phyloP scores from a whole-genome alignment of 2,329 filamentous ascomycete genomes.

The Lojkania enalia region DNA sequence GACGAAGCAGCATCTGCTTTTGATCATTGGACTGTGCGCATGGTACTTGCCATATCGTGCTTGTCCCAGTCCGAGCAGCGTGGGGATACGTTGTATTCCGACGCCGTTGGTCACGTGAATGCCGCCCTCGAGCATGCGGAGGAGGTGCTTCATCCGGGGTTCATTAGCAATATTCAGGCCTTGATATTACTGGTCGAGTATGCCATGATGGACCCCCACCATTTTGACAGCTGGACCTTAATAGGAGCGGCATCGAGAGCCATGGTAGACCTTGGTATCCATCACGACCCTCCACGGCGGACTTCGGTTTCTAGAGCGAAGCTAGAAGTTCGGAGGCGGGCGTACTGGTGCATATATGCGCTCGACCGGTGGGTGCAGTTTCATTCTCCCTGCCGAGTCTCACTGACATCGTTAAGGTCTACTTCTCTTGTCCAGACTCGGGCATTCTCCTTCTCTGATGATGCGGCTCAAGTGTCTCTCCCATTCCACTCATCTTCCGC shows the following conservation, averaged over 20 bases:
- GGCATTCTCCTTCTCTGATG: slow-evolving; percentile 92
- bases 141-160: slow-evolving; percentile 81
- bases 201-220: slow-evolving; percentile 83
- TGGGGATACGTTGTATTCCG: slow-evolving; percentile 65
- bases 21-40: slow-evolving; percentile 84
- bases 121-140: slow-evolving; percentile 78
- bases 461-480: slow-evolving; percentile 79
- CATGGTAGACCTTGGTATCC: slow-evolving; percentile 85
- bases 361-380: slow-evolving; percentile 69
- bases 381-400: slow-evolving; percentile 7
- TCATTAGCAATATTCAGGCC: slow-evolving; percentile 83
- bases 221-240: slow-evolving; percentile 93
- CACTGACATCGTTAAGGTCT: slow-evolving; percentile 57
- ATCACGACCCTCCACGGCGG: slow-evolving; percentile 82
- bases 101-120: slow-evolving; percentile 63
- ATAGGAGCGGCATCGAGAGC: slow-evolving; percentile 88
- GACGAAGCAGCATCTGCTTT: slow-evolving; percentile 64
- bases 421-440: slow-evolving; percentile 87
- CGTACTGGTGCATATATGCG: slow-evolving; percentile 89
- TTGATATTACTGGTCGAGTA: slow-evolving; percentile 86
- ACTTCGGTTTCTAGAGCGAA: slow-evolving; percentile 68
- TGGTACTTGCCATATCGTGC: slow-evolving; percentile 85
- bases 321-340: slow-evolving; percentile 76
- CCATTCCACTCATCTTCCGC: slow-evolving; percentile 55
- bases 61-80: slow-evolving; percentile 70